These are phyloP conservation scores for Termitomyces sp. DNA, from an alignment of 768 basidiomycete species.

Conservation along the genomic window DNA sequence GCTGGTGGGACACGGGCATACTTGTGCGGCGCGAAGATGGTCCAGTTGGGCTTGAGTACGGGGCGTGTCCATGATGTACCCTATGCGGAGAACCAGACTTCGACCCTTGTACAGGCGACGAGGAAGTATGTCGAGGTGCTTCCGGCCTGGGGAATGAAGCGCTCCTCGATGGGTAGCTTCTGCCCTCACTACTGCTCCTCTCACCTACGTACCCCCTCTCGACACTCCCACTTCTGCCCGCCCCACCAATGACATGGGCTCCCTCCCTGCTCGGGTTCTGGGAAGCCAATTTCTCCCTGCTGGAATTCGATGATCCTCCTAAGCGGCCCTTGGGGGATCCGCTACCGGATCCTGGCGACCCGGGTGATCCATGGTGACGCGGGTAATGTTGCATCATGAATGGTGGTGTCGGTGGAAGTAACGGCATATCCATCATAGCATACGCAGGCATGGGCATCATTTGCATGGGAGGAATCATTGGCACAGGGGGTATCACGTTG, in stretches of 20 bases:
- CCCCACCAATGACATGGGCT: slow-evolving; percentile 15
- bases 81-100: slow-evolving; percentile 10
- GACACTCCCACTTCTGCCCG: slow-evolving; percentile 4
- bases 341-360: slow-evolving; percentile 23
- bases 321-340: slow-evolving; percentile 29
- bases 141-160: slow-evolving; percentile 19
- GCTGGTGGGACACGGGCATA: slow-evolving; percentile 14
- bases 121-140: slow-evolving; percentile 13
- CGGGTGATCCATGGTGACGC: slow-evolving; percentile 29
- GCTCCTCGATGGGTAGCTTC: slow-evolving; percentile 17
- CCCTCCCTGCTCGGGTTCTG: slow-evolving; percentile 28
- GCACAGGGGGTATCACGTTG: slow-evolving; percentile 27
- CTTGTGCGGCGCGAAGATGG: slow-evolving; percentile 21
- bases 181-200: background rate
- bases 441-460: slow-evolving; percentile 38
- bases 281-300: slow-evolving; percentile 14
- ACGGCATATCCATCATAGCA: slow-evolving; percentile 55
- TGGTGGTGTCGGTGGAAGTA: slow-evolving; percentile 69
- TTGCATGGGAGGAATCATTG: slow-evolving; percentile 29
- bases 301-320: slow-evolving; percentile 29
- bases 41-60: background rate
- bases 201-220: slow-evolving; percentile 2
- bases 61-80: slow-evolving; percentile 15
- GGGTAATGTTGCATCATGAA: slow-evolving; percentile 70
- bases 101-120: slow-evolving; percentile 13